These are phyloP conservation scores for Epichloe sibirici DNA, from an alignment of 2,329 filamentous ascomycete genomes.

Conservation along the genomic window DNA sequence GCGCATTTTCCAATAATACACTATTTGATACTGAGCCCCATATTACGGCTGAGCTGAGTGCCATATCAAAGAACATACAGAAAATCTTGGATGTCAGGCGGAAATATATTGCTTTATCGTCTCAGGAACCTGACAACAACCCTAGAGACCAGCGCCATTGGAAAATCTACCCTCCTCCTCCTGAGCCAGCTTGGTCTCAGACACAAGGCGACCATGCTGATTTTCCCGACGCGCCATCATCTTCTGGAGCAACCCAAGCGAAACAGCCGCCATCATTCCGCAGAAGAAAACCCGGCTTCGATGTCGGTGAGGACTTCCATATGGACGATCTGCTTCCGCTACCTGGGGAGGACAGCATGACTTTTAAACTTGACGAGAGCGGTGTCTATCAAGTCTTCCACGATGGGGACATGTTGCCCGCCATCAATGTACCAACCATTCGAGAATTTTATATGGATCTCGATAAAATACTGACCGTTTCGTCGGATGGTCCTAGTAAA, in stretches of 20 bases:
- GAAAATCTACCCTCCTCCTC: slow-evolving; percentile 83
- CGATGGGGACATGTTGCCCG: slow-evolving; percentile 49
- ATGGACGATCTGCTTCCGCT: slow-evolving; percentile 66
- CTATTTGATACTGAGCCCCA: slow-evolving; percentile 63
- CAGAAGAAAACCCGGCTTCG: slow-evolving; percentile 70
- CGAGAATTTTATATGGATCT: slow-evolving; percentile 94
- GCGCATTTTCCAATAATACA: slow-evolving; percentile 47
- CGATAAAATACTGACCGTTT: slow-evolving; percentile 75
- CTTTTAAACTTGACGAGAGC: slow-evolving; percentile 66
- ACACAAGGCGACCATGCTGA: slow-evolving; percentile 12
- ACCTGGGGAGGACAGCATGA: slow-evolving; percentile 57
- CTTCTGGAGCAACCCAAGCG: neutral
- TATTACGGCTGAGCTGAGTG: slow-evolving; percentile 70
- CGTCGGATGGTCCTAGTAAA: slow-evolving; percentile 89
- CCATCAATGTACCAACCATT: slow-evolving; percentile 78
- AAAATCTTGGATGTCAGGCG: slow-evolving; percentile 77
- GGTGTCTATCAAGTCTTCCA: slow-evolving; percentile 90
- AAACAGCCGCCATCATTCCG: slow-evolving; percentile 31
- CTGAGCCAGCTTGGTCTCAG: slow-evolving; percentile 70
- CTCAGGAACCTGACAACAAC: slow-evolving; percentile 73
- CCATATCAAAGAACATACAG: slow-evolving; percentile 85
- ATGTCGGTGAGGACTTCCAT: slow-evolving; percentile 87
- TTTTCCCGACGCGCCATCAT: slow-evolving; percentile 7
- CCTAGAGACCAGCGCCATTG: slow-evolving; percentile 75
- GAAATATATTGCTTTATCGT: slow-evolving; percentile 77